Evolutionary conservation across 305 asterid species (phyloP).

Genomic region (Rubia balearica): DNA sequence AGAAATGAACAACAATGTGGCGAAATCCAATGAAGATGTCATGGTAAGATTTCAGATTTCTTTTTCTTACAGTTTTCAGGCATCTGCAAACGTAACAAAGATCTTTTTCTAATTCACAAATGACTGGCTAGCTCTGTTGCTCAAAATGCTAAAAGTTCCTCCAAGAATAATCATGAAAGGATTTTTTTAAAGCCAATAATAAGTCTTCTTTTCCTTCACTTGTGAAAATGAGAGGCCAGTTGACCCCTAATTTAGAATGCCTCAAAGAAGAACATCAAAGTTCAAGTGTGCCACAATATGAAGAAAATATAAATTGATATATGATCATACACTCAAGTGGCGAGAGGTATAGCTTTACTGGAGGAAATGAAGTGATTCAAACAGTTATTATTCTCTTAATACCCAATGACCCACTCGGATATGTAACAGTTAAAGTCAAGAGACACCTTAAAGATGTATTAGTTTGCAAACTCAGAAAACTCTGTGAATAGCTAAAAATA

Average conservation of each 20-base stretch:
- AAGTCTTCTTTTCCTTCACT: not conserved
- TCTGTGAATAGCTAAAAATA: not conserved
- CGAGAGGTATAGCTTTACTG: not conserved
- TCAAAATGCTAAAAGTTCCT: not conserved
- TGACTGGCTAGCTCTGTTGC: not conserved
- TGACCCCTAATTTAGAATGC: not conserved
- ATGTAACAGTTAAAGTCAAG: not conserved
- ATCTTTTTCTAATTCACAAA: not conserved
- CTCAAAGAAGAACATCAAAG: not conserved
- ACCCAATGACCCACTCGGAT: not conserved
- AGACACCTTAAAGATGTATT: not conserved
- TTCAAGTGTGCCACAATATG: not conserved
- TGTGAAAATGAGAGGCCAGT: not conserved
- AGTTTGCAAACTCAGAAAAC: not conserved
- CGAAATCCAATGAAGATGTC: not conserved
- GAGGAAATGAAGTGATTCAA: not conserved
- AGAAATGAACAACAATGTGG: not conserved
- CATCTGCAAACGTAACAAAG: not conserved
- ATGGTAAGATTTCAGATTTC: not conserved
- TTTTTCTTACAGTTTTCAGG: not conserved
- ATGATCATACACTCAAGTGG: not conserved
- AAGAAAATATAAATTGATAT: not conserved
- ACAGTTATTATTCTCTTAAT: not conserved
- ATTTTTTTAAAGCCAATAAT: not conserved
- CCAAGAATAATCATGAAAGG: not conserved